These are phyloP conservation scores for Mycena polygramma DNA, from an alignment of 768 basidiomycete genomes.

Conservation along the genomic window DNA sequence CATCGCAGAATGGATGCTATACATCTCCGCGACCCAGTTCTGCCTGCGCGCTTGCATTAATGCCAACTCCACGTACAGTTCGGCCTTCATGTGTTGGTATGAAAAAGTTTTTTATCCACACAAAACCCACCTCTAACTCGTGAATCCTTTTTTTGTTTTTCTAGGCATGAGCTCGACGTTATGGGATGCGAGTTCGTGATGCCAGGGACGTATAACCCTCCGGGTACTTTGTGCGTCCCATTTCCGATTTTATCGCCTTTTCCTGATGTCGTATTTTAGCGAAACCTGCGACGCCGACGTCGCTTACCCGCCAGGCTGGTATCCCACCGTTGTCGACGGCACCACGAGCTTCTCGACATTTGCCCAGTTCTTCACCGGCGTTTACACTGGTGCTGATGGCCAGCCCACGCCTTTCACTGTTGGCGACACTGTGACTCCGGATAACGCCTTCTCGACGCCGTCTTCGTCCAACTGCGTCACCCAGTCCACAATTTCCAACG, in stretches of 20 bases:
- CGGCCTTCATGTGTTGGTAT: slow-evolving; percentile 56
- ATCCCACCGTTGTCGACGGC: slow-evolving; percentile 55
- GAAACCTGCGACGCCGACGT: slow-evolving; percentile 61
- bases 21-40: slow-evolving; percentile 49
- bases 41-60: slow-evolving; percentile 59
- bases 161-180: slow-evolving; percentile 56
- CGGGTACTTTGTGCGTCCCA: slow-evolving; percentile 56
- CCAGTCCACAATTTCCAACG: slow-evolving; percentile 53
- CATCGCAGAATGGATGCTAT: slow-evolving; percentile 60
- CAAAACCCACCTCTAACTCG: too few species aligned
- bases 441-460: slow-evolving; percentile 51
- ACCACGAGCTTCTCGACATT: slow-evolving; percentile 57
- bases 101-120: too few species aligned
- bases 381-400: slow-evolving; percentile 45
- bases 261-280: slow-evolving; percentile 35
- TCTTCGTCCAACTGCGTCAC: slow-evolving; percentile 58
- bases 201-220: slow-evolving; percentile 58
- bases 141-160: too few species aligned
- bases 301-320: slow-evolving; percentile 63
- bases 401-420: slow-evolving; percentile 50
- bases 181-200: slow-evolving; percentile 62
- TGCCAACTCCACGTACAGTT: slow-evolving; percentile 59
- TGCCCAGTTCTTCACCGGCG: slow-evolving; percentile 58
- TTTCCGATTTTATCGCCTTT: not conserved
- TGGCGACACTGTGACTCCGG: slow-evolving; percentile 55